Conservation (phyloP, 192 early-diverging fungal genomes). For the Entomortierella chlamydospora region DNA sequence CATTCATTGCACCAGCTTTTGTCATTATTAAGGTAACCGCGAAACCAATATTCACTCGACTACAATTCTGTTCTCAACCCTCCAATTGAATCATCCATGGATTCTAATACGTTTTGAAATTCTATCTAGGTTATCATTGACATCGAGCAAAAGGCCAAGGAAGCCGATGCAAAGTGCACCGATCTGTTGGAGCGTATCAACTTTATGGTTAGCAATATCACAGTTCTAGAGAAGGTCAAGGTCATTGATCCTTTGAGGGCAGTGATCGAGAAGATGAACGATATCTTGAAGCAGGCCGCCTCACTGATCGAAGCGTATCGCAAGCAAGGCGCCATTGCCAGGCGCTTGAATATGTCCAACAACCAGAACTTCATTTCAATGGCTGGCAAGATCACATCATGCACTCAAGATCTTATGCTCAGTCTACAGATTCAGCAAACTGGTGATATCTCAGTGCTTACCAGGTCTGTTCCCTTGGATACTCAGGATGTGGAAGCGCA, state of each 20-base stretch:
- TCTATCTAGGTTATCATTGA: conserved; percentile 60
- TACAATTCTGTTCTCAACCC: not conserved
- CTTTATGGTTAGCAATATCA: conserved; percentile 65
- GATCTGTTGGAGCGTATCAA: conserved; percentile 67
- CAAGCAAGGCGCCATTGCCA: conserved; percentile 61
- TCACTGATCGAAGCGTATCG: conserved; percentile 61
- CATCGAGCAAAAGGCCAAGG: conserved; percentile 60
- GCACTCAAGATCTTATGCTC: conserved; percentile 64
- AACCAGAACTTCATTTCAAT: conserved; percentile 55
- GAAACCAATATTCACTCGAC: not conserved
- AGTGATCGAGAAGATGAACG: conserved; percentile 57
- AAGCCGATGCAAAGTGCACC: conserved; percentile 62
- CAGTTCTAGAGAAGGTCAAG: conserved; percentile 56
- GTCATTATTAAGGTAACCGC: conserved; percentile 56
- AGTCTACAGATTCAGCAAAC: conserved; percentile 68
- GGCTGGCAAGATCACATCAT: conserved; percentile 49
- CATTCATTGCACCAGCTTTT: conserved; percentile 66
- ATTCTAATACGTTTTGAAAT: not conserved
- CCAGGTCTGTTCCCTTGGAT: conserved; percentile 48
- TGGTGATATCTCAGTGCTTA: conserved; percentile 56
- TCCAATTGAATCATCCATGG: not conserved
- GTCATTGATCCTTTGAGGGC: conserved; percentile 44
- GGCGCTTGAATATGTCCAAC: conserved; percentile 64
- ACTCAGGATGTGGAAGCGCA: conserved; percentile 59
- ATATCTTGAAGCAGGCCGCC: conserved; percentile 55